Evolutionary conservation across 1,284 basidiomycete genomes (phyloP), one percentile per base, ranked within the genome.

Genomic region (Marasmius oreades): DNA sequence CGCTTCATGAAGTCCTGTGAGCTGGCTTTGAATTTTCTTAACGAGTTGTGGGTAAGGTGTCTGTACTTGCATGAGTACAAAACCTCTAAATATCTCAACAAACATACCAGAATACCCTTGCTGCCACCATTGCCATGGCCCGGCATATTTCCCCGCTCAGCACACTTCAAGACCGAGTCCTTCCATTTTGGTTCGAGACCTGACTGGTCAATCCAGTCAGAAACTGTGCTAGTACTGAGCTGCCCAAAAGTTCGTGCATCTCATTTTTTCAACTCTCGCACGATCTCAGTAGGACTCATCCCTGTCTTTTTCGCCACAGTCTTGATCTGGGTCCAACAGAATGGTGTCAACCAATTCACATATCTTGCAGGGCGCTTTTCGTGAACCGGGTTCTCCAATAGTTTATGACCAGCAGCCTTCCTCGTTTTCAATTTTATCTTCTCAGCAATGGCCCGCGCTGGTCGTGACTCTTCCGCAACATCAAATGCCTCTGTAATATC

Each of bases 281-380:
- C 60, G 57, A 68, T 63, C 2, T 45, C 52, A 37, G 26, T 50
- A 28, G 62, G 10, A 36, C 60, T 61, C 63, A 63, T 64, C n/a
- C 34, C 65, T 61, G 20, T 46, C 54, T 53, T 36, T 47, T 57
- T 58, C 20, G 57, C 56, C 8, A 59, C 63, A 3, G 43, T 55
- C 10, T 48, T 31, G 16, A 69, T 68, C 55, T 65, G 61, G 10
- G 50, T 43, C 59, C 58, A 69, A 16, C 52, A 36, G 33, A 68
- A 62, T 24, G 66, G 67, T 34, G 59, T 59, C 22, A 61, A 53
- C 67, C 66, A 68, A 52, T 68, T 67, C 8, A 53, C 44, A 46
- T 68, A 64, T n/a, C n/a, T n/a, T n/a, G n/a, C n/a, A 52, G 55
- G 61, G 20, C 63, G 43, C 14, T 28, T 18, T 47, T 39, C 24